These are phyloP conservation scores for Podospora didyma DNA, from an alignment of 495 filamentous ascomycete species.

Conservation along the genomic window DNA sequence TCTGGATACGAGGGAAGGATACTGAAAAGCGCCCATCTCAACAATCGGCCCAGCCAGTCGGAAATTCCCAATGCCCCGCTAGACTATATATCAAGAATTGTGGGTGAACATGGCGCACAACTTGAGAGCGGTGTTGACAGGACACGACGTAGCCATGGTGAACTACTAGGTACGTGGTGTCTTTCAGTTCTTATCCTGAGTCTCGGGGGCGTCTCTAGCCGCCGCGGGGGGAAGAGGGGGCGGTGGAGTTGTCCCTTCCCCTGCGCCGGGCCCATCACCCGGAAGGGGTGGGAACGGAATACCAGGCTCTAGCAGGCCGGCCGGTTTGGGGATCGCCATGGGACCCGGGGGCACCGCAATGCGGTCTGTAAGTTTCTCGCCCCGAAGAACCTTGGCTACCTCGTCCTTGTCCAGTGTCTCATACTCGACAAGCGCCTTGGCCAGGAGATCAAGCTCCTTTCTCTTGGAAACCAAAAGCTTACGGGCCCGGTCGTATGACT, in stretches of 20 bases:
- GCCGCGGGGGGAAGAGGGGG: constrained; percentile 20
- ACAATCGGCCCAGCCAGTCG: too few species aligned
- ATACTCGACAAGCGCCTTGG: constrained; percentile 87
- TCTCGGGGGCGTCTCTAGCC: neutral
- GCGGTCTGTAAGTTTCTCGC: constrained; percentile 68
- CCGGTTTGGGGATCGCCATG: constrained; percentile 43
- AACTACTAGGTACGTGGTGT: too few species aligned
- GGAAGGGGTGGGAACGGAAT: constrained; percentile 18
- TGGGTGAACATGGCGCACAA: too few species aligned
- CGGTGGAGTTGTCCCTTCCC: constrained; percentile 16
- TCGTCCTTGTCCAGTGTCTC: constrained; percentile 86
- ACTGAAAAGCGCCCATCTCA: neutral
- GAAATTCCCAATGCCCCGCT: too few species aligned
- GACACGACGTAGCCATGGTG: too few species aligned
- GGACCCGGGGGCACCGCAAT: constrained; percentile 43
- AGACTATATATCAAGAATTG: too few species aligned
- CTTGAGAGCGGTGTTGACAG: too few species aligned
- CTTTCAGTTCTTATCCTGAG: too few species aligned
- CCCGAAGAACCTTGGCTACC: constrained; percentile 79
- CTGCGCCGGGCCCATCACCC: constrained; percentile 2
- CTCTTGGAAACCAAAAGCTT: constrained; percentile 66
- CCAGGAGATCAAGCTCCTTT: constrained; percentile 79
- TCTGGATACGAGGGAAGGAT: neutral
- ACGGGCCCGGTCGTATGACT: constrained; percentile 68
- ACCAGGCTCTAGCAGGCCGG: constrained; percentile 19